Percentiles rank a stretch among this genome's conserved stretches.
Conservation (phyloP, 2,329 filamentous ascomycete genomes). For the Fusarium pseudonygamai region DNA sequence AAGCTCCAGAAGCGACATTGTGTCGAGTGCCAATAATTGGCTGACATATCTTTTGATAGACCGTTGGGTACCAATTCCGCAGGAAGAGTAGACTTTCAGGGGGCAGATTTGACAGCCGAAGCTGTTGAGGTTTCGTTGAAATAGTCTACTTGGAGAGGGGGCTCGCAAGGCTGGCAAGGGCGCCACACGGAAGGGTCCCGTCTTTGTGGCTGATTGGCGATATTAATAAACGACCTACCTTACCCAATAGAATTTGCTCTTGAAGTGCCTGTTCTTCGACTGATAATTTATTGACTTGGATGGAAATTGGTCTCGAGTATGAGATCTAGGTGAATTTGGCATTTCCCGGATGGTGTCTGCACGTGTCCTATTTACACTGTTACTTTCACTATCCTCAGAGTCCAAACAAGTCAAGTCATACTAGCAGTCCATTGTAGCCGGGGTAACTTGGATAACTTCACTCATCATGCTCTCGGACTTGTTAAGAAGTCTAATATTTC, state of each 20-base stretch:
- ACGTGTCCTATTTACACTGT: background rate
- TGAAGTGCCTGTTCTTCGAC: background rate
- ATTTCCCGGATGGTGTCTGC: background rate
- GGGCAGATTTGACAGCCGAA: background rate
- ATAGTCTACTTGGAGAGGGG: slow-evolving; percentile 5
- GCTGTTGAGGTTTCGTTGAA: slow-evolving; percentile 11
- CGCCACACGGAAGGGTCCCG: slow-evolving; percentile 19
- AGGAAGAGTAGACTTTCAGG: background rate
- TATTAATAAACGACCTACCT: slow-evolving; percentile 3
- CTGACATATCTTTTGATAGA: slow-evolving; percentile 71
- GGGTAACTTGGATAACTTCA: background rate
- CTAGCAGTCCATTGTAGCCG: background rate
- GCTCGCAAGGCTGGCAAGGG: slow-evolving; percentile 21
- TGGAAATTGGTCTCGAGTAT: background rate
- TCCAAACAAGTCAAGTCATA: background rate
- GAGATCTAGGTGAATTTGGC: background rate
- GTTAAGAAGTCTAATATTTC: background rate
- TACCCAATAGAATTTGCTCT: background rate
- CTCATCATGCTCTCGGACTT: background rate
- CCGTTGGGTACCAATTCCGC: slow-evolving; percentile 10
- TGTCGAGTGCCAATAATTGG: slow-evolving; percentile 96
- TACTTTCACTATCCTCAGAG: background rate
- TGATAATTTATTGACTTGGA: background rate
- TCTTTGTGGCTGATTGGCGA: slow-evolving; percentile 31
- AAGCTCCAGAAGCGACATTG: slow-evolving; percentile 93